Evolutionary conservation across 2,329 filamentous ascomycete genomes (phyloP), one percentile per base, ranked within the genome.

Genomic region (Coniochaeta sp.): DNA sequence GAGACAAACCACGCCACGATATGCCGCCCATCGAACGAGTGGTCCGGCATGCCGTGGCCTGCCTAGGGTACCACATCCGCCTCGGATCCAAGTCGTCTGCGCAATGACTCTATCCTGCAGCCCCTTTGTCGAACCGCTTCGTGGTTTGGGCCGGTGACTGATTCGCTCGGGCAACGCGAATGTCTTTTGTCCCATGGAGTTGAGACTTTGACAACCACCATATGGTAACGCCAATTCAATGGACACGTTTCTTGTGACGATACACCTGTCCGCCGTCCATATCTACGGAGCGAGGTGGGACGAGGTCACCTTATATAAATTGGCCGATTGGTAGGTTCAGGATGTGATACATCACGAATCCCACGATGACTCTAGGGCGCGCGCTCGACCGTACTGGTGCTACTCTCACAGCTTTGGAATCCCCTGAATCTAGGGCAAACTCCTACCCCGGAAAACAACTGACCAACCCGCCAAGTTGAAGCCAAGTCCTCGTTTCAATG

Each of bases 11-110:
- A 22, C 38, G 38, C 38, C 38, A 24, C 38, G 38, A 12, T 26
- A 2, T n/a, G 9, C 18, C 13, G 14, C 26, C 38, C 8, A 26
- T 42, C 38, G 38, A 42, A 42, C 18, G 16, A 38, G 16, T 22
- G 18, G 12, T 42, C 9, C 9, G 12, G 27, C 14, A 3, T 26
- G 38, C 33, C 18, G 38, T 24, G 20, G n/a, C n/a, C n/a, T n/a
- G n/a, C n/a, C n/a, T n/a, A n/a, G 38, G 35, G 38, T 16, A 42
- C 38, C 38, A 42, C 38, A 42, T 42, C 38, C 38, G 38, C 14
- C 14, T 20, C 38, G 38, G 38, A 42, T 26, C 38, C 38, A 13
- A 42, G 20, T 26, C 20, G 5, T 24, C 38, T 42, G 18, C 20
- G n/a, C 38, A 22, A 42, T 42, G 22, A 42, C 20, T 42, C 22